Evolutionary conservation across 441 rosid species (phyloP).

Genomic region (Eruca vesicaria): DNA sequence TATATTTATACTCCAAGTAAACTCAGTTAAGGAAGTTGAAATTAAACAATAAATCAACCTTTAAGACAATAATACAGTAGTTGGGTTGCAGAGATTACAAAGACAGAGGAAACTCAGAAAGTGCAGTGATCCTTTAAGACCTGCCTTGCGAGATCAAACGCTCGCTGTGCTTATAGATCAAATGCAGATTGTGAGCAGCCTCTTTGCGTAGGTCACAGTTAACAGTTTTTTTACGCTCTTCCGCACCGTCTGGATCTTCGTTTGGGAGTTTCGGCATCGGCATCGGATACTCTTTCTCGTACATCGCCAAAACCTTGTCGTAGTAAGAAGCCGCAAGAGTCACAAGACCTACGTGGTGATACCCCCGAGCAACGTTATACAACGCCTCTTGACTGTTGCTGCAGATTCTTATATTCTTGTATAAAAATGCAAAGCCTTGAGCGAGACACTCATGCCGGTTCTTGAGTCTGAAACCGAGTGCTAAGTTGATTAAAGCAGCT

Average conservation of each 20-base stretch:
- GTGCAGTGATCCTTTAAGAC: constrained; percentile 79
- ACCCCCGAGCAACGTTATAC: constrained; percentile 86
- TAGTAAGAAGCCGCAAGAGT: too few species aligned
- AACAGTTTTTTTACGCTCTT: constrained; percentile 52
- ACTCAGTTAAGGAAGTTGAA: too few species aligned
- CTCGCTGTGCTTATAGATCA: constrained; percentile 83
- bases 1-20: too few species aligned
- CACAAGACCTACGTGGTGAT: constrained; percentile 84
- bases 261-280: constrained; percentile 54
- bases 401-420: constrained; percentile 60
- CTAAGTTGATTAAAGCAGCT: constrained; percentile 79
- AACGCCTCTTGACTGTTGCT: too few species aligned
- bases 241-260: constrained; percentile 42
- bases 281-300: constrained; percentile 65
- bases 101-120: constrained; percentile 22
- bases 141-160: constrained; percentile 88
- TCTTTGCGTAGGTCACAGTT: constrained; percentile 77
- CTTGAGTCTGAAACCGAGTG: constrained; percentile 91
- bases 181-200: constrained; percentile 90
- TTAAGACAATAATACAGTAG: too few species aligned
- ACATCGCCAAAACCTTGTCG: constrained; percentile 61
- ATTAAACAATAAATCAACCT: too few species aligned
- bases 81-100: too few species aligned
- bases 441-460: constrained; percentile 83
- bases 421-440: constrained; percentile 89